phyloP scores from a whole-genome alignment of 2,329 filamentous ascomycete species.

The Claviceps sp. region DNA sequence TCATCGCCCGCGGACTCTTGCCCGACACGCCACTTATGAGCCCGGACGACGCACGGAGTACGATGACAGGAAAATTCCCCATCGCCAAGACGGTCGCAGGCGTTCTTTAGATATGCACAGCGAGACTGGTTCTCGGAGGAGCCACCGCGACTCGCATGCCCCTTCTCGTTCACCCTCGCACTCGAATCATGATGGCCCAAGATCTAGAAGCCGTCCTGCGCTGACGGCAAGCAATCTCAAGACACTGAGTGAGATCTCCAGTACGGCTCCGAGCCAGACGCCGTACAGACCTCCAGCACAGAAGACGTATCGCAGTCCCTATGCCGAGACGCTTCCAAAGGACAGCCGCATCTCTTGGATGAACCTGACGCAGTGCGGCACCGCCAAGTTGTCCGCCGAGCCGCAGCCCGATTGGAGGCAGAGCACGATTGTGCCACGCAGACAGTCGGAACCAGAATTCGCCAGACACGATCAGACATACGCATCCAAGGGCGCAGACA shows the following conservation, averaged over 20 bases:
- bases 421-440: conserved; percentile 19
- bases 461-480: conserved; percentile 10
- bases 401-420: conserved; percentile 5
- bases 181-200: conserved; percentile 17
- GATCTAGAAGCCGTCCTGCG: conserved; percentile 21
- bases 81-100: conserved; percentile 22
- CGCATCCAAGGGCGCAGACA: not conserved
- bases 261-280: conserved; percentile 29
- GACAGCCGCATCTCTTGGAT: conserved; percentile 28
- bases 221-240: conserved; percentile 41
- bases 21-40: conserved; percentile 1
- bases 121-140: conserved; percentile 29
- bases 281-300: conserved; percentile 11
- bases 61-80: conserved; percentile 12
- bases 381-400: conserved; percentile 14
- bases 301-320: conserved; percentile 24
- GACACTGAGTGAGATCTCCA: conserved; percentile 38
- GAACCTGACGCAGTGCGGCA: conserved; percentile 13
- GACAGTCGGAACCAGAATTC: conserved; percentile 26
- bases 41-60: conserved; percentile 18
- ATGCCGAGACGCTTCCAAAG: conserved; percentile 23
- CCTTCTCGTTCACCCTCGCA: conserved; percentile 6
- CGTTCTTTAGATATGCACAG: conserved; percentile 18
- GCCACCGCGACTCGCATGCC: conserved; percentile 24
- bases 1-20: conserved; percentile 1